Base-by-base conservation (phyloP, 2,329 filamentous ascomycete species). In the Botrytis fabae region DNA sequence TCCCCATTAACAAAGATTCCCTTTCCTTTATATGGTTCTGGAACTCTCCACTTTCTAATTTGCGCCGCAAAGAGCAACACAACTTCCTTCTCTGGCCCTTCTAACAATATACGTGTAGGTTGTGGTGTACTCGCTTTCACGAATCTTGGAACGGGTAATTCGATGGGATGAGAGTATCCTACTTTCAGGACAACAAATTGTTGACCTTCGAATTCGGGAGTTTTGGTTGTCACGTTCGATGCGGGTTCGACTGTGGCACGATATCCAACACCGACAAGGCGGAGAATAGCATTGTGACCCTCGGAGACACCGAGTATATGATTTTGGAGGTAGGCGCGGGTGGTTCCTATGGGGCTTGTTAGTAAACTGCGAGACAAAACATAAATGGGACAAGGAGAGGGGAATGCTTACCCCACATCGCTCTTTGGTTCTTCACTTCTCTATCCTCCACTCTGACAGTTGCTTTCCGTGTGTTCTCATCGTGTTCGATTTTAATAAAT, bases 1-100 rank as follows among this genome's bases (percentile, higher is more conserved):
- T 99, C 94, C 76, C 95, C 94, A 81, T 98, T 97, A 79, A 99
- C 91, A 82, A 98, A 99, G 79, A 99, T 97, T 79, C 96, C 96
- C 90, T 99, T 98, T 78, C 96, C 96, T 89, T 99, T 99, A 84
- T 99, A 99, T 77, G 96, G 96, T 85, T 99, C 96, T 44, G 96
- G 96, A 76, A 88, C 89, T 81, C 96, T 91, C 95, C 95, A 98
- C 83, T 86, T 88, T 78, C 94, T 88, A 78, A 99, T 97, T 78
- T 91, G 86, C 0, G 96, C 96, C 28, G 96, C 96, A 83, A 98
- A 98, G 73, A 92, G 91, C 87, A 94, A 96, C 76, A 99, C 90
- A 66, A 91, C 88, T 83, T 97, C 91, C 81, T 94, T 94, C 81
- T 98, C 90, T 70, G 91, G 87, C 14, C 96, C 94, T 85, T 99